phyloP scores from a whole-genome alignment of 345 rosid genomes.

The Brassica cretica region DNA sequence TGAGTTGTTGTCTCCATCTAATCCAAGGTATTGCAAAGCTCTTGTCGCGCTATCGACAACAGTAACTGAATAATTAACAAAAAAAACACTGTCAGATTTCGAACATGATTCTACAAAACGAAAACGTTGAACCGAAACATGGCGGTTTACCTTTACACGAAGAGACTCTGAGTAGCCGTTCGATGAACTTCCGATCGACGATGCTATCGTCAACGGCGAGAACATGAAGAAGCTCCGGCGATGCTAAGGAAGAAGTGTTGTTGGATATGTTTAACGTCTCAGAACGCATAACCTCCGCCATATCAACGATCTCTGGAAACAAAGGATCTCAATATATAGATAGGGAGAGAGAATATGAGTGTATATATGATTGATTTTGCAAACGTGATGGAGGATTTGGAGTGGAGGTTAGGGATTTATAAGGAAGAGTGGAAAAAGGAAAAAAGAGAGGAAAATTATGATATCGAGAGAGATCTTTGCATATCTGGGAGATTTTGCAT shows the following conservation, averaged over 20 bases:
- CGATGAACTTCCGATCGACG: constrained; percentile 80
- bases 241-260: constrained; percentile 29
- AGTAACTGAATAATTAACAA: constrained; percentile 49
- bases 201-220: constrained; percentile 91
- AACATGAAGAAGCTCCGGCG: constrained; percentile 76
- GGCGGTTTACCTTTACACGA: constrained; percentile 68
- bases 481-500: background rate
- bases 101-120: background rate
- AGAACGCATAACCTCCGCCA: constrained; percentile 42
- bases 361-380: background rate
- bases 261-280: constrained; percentile 25
- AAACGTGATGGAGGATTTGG: background rate
- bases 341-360: background rate
- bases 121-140: background rate
- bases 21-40: constrained; percentile 75
- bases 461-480: background rate
- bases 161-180: constrained; percentile 66
- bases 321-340: background rate
- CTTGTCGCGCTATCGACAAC: constrained; percentile 70
- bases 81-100: background rate
- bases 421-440: background rate
- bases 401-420: background rate
- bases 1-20: constrained; percentile 65
- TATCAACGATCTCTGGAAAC: background rate
- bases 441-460: background rate